phyloP scores from a whole-genome alignment of 768 basidiomycete genomes.

The Boletellus emodensis region DNA sequence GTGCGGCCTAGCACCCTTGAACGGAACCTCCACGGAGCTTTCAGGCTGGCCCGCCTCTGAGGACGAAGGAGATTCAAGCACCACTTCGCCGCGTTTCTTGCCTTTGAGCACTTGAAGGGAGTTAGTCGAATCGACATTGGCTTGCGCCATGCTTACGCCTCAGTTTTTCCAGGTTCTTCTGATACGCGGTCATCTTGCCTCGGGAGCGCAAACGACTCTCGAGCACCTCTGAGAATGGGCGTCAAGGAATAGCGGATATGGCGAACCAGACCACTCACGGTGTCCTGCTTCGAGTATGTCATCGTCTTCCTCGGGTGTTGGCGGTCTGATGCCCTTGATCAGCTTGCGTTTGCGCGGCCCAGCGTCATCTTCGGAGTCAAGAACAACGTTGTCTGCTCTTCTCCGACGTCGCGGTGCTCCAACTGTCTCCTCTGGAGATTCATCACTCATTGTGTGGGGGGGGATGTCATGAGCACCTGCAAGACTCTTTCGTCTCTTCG shows the following conservation, averaged over 20 bases:
- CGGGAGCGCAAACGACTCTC: constrained; percentile 59
- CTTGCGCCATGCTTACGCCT: constrained; percentile 43
- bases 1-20: constrained; percentile 46
- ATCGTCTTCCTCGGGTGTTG: constrained; percentile 41
- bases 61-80: constrained; percentile 26
- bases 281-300: constrained; percentile 46
- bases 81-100: constrained; percentile 40
- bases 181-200: constrained; percentile 55
- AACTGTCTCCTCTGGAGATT: constrained; percentile 18
- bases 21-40: constrained; percentile 29
- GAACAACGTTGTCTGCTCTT: constrained; percentile 18
- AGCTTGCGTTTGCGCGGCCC: constrained; percentile 38
- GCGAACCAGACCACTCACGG: constrained; percentile 37
- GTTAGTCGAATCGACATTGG: constrained; percentile 1
- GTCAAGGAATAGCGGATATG: background rate
- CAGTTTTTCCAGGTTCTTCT: constrained; percentile 60
- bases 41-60: constrained; percentile 33
- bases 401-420: constrained; percentile 18
- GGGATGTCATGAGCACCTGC: constrained; percentile 14
- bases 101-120: constrained; percentile 27
- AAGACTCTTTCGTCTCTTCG: constrained; percentile 16
- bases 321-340: constrained; percentile 41
- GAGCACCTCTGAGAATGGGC: constrained; percentile 49
- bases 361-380: constrained; percentile 36
- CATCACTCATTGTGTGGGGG: constrained; percentile 16